These are phyloP conservation scores for Suillus luteus DNA, from an alignment of 768 basidiomycete genomes.

Conservation along the genomic window DNA sequence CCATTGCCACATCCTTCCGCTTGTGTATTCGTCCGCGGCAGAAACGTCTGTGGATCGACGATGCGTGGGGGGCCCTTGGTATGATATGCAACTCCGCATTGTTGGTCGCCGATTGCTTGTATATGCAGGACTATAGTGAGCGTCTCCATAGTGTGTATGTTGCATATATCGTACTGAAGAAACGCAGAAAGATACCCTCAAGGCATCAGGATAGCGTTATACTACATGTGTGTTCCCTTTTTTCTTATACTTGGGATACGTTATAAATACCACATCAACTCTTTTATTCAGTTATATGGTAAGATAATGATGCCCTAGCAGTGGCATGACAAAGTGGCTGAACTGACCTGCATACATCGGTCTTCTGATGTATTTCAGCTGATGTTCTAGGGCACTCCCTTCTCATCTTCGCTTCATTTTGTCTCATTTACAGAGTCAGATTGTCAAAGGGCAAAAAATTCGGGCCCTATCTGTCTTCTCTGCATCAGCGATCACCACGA, in stretches of 20 bases:
- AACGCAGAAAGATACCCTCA: background rate
- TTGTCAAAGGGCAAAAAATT: slow-evolving; percentile 41
- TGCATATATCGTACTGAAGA: background rate
- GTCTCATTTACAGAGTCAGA: slow-evolving; percentile 45
- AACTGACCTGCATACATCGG: background rate
- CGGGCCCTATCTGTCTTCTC: slow-evolving; percentile 50
- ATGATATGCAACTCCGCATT: background rate
- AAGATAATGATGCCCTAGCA: background rate
- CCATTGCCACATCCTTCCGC: background rate
- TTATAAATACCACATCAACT: background rate
- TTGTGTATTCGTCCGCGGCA: background rate
- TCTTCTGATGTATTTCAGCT: slow-evolving; percentile 34
- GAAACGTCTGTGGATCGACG: background rate
- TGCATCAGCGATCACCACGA: slow-evolving; percentile 34
- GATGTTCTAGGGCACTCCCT: slow-evolving; percentile 49
- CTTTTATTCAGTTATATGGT: background rate
- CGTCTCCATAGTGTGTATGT: too few species aligned
- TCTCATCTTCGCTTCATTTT: slow-evolving; percentile 47
- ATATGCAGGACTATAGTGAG: background rate
- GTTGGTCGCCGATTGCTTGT: background rate
- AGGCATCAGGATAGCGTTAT: background rate
- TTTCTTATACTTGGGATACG: background rate
- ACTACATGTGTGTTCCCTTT: background rate
- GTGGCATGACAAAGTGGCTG: background rate
- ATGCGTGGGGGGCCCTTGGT: background rate